Evolutionary conservation across 768 basidiomycete genomes (phyloP), one percentile per base, ranked within the genome.

Genomic region (Rhodotorula paludigena): DNA sequence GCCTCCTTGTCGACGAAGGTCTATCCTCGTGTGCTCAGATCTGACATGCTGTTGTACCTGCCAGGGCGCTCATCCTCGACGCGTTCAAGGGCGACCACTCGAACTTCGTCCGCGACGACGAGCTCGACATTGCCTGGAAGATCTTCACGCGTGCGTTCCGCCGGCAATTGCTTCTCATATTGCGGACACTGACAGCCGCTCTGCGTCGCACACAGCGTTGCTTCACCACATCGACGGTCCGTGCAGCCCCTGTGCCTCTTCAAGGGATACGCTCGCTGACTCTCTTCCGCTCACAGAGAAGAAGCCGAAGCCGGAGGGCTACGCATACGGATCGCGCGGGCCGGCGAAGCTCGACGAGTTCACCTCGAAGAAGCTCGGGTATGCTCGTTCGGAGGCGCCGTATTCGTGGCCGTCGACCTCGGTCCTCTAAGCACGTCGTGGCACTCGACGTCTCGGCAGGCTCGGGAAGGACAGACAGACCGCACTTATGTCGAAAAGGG

Each of bases 51-150:
- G 16, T 42, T 12, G 5, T 14, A 35, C 28, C 2, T n/a, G 8
- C 25, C 73, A 80, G 97, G 80, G 87, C 88, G 16, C 86, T 99
- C 66, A 93, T 99, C 76, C 83, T 97, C 65, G 94, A 99, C 76
- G 90, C 91, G 21, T 83, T 99, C 79, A 89, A 87, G 78, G 94
- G 94, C n/a, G 94, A 99, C 76, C 93, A 97, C 80, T 94, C 92
- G 35, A 99, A 99, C 82, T 99, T 99, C 82, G 94, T 99, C 64
- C 86, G 94, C 69, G 85, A 97, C 78, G 94, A 99, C 79, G 94
- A 99, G 80, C 83, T 99, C 74, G 94, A 97, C 76, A 87, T 88
- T 59, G 96, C 94, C 5, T 99, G 94, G 94, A 96, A 94, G 89
- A 92, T 93, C 75, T 92, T 92, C 81, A 92, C 91, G 28, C 92